Evolutionary conservation across 257 asterid genomes (phyloP), one percentile per base, ranked within the genome.

Genomic region (Anisodus tanguticus): DNA sequence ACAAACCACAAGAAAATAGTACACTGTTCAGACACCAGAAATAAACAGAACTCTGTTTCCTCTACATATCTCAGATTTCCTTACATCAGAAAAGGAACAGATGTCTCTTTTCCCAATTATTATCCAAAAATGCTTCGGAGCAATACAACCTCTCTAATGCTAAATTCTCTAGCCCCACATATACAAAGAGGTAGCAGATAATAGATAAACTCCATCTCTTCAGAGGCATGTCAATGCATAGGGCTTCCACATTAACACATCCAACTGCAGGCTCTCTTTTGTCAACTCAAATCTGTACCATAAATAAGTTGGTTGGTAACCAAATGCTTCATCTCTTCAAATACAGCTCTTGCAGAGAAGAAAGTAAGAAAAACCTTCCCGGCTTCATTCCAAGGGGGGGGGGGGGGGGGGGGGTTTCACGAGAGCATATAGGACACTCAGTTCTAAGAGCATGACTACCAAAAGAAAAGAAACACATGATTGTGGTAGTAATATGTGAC

Each of bases 211-310:
- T 85, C 82, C 82, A 77, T 53, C 49, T 77, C 64, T 54, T 45
- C 62, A 31, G 64, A 53, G 64, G 82, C 49, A 51, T 31, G 47
- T 54, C 64, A 77, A 53, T 31, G 26, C 49, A 77, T 77, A 31
- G 81, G 64, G 82, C 82, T 53, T 77, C 82, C 60, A 77, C 17
- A 54, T 53, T 77, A 77, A 80, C 83, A 71, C 58, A 54, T 80
- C 88, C 84, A 77, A 77, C 47, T 58, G 88, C 88, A 86, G 85
- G 84, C 35, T 31, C 89, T 80, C 89, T 70, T 83, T 85, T 51
- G 86, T 70, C 79, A 67, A 66, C 82, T 84, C 88, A 66, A 22
- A 88, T 88, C 91, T 88, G 89, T 88, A 80, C 84, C 88, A 85
- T 37, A 31, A 13, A 87, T 83, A 86, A 88, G 79, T 76, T 82